Base-by-base conservation (phyloP, 2,329 filamentous ascomycete genomes). In the Polychaeton citri region DNA sequence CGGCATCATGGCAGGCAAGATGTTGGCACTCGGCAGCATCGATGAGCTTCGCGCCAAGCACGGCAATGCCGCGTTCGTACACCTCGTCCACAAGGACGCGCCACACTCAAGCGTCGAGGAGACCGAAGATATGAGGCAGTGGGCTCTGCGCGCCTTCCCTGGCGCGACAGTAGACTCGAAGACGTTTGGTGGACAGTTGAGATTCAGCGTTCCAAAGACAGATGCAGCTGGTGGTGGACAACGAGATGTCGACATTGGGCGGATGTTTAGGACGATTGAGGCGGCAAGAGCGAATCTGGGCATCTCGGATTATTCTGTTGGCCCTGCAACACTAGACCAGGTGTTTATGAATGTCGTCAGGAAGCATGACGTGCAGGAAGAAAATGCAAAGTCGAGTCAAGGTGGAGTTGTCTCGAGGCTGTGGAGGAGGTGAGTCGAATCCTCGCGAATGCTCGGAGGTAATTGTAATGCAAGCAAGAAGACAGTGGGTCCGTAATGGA, bases 311-410 rank as follows among this genome's bases (percentile, higher is more conserved):
- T 93, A 87, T 58, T 84, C 79, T 36, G 82, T 92, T 44, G 81
- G 74, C 38, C 81, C 81, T 17, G 87, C 84, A 13, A 90, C 82
- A 17, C 62, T 93, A 31, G 86, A 94, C 53, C 82, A 93, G 58
- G 84, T 93, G 0, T 94, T 94, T 57, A 59, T 93, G 55, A 71
- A 72, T 20, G 86, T 93, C 51, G 84, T 93, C 6, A 78, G 79
- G 1, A 72, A 76, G 57, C 81, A 92, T 54, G 76, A 86, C 54
- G 72, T 88, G 5, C 66, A 77, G 45, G 84, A 92, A 55, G 86
- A 88, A 51, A 79, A 32, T n/a, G n/a, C n/a, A n/a, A n/a, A n/a
- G n/a, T n/a, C n/a, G n/a, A n/a, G n/a, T n/a, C n/a, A n/a, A n/a
- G n/a, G n/a, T n/a, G n/a, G n/a, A n/a, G n/a, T n/a, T n/a, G n/a